Evolutionary conservation across 345 rosid species (phyloP).

Genomic region (Eucalyptus viminalis): DNA sequence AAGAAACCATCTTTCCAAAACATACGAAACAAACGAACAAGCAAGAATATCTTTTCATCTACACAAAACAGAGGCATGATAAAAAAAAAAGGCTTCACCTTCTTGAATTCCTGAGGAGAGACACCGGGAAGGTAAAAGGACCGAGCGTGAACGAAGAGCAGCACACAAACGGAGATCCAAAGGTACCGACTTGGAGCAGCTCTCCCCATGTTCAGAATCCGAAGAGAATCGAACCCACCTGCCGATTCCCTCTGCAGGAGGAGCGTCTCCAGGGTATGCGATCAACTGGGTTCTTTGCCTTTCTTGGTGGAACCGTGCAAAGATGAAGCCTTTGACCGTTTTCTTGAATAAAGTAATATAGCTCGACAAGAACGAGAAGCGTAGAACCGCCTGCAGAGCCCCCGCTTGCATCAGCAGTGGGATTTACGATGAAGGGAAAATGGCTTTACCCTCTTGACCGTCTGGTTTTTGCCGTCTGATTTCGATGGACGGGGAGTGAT

Average conservation of each 20-base stretch:
- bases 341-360: neutral
- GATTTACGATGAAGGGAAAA: neutral
- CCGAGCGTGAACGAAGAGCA: conserved; percentile 5
- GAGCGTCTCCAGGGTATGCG: neutral
- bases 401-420: neutral
- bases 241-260: neutral
- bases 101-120: conserved; percentile 52
- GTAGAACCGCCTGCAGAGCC: neutral
- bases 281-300: neutral
- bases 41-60: neutral
- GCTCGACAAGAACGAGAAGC: neutral
- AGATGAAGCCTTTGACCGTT: neutral
- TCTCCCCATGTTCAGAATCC: conserved; percentile 17
- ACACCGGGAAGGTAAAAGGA: conserved; percentile 78
- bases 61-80: neutral
- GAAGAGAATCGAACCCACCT: neutral
- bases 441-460: neutral
- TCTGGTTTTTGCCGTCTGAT: neutral
- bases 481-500: neutral
- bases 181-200: neutral
- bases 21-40: neutral
- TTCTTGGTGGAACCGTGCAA: neutral
- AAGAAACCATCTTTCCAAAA: neutral
- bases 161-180: conserved; percentile 9
- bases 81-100: conserved; percentile 10